A percentile compares a stretch with the other conserved stretches of the same genome.
These are phyloP conservation scores for Coemansia sp. DNA, from an alignment of 192 early-diverging fungal genomes.

Conservation along the genomic window DNA sequence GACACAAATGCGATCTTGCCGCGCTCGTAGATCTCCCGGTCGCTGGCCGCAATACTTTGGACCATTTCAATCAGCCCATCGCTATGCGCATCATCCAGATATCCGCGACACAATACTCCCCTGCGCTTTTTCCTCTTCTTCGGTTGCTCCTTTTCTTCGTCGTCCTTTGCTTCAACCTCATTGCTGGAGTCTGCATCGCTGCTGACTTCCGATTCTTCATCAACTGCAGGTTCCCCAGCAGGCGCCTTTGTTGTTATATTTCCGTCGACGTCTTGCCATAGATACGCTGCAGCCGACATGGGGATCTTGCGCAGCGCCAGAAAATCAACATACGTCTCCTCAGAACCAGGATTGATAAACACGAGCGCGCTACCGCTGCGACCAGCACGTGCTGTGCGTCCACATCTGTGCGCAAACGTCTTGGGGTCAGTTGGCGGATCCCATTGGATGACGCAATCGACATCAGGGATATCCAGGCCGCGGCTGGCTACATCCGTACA, in stretches of 20 bases:
- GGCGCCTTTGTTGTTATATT: slow-evolving; percentile 17
- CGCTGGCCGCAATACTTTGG: slow-evolving; percentile 58
- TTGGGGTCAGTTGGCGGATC: slow-evolving; percentile 97
- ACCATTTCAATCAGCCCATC: slow-evolving; percentile 58
- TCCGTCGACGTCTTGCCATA: slow-evolving; percentile 46
- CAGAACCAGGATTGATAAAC: slow-evolving; percentile 74
- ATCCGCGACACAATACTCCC: slow-evolving; percentile 3
- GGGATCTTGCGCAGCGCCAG: slow-evolving; percentile 89
- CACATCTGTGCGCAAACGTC: slow-evolving; percentile 92
- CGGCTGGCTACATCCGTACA: slow-evolving; percentile 96
- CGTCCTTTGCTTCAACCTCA: slow-evolving; percentile 19
- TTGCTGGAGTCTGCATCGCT: slow-evolving; percentile 5
- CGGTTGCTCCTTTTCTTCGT: slow-evolving; percentile 4
- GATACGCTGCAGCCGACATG: slow-evolving; percentile 54
- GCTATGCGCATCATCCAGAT: slow-evolving; percentile 50
- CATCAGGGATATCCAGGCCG: slow-evolving; percentile 93
- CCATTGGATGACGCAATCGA: slow-evolving; percentile 91
- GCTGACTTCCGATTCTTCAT: slow-evolving; percentile 9
- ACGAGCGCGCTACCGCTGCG: slow-evolving; percentile 82
- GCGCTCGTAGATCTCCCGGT: slow-evolving; percentile 79
- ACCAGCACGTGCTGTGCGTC: slow-evolving; percentile 88
- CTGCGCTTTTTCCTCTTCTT: slow-evolving; percentile 22
- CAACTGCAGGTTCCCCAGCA: slow-evolving; percentile 21
- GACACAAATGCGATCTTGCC: slow-evolving; percentile 84
- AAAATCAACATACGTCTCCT: slow-evolving; percentile 90